A percentile compares a stretch with the other conserved stretches of the same genome.
Conservation (phyloP, 2,329 filamentous ascomycete genomes). For the Xylariaceae sp. region DNA sequence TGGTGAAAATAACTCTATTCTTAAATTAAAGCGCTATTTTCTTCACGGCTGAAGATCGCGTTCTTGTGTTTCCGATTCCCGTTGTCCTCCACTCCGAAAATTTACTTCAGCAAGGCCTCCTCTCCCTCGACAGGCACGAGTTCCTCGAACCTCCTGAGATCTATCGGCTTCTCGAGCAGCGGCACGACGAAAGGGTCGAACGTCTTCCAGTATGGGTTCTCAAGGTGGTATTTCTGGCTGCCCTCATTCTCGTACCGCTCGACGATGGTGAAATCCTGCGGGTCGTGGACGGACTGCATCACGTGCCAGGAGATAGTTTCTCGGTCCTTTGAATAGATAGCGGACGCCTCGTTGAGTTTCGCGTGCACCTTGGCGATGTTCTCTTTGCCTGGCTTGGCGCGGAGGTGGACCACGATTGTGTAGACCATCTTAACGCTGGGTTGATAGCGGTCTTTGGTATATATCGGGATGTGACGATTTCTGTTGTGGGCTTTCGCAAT, state of each 20-base stretch:
- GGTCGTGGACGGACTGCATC: slow-evolving; percentile 75
- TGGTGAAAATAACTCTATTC: no score
- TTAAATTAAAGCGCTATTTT: background rate
- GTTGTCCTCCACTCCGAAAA: background rate
- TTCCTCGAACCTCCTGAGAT: slow-evolving; percentile 71
- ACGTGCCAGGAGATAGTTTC: slow-evolving; percentile 77
- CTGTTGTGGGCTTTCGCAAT: background rate
- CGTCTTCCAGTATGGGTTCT: slow-evolving; percentile 77
- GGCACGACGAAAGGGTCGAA: slow-evolving; percentile 77
- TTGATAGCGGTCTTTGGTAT: background rate
- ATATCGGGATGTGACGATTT: background rate
- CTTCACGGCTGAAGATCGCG: background rate
- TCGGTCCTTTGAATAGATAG: slow-evolving; percentile 73
- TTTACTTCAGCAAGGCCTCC: slow-evolving; percentile 34
- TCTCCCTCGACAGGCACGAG: slow-evolving; percentile 51
- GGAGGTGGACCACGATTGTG: slow-evolving; percentile 72
- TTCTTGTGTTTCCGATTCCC: background rate
- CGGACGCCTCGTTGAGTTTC: slow-evolving; percentile 77
- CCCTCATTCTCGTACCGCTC: slow-evolving; percentile 73
- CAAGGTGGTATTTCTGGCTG: slow-evolving; percentile 67
- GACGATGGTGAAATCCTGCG: slow-evolving; percentile 74
- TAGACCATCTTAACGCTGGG: slow-evolving; percentile 60
- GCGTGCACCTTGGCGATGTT: slow-evolving; percentile 70
- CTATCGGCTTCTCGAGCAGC: slow-evolving; percentile 71
- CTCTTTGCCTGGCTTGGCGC: slow-evolving; percentile 69